A percentile compares a stretch with the other conserved stretches of the same genome.
phyloP scores from a whole-genome alignment of 768 basidiomycete genomes.

The Strobilomyces echinocephalus region DNA sequence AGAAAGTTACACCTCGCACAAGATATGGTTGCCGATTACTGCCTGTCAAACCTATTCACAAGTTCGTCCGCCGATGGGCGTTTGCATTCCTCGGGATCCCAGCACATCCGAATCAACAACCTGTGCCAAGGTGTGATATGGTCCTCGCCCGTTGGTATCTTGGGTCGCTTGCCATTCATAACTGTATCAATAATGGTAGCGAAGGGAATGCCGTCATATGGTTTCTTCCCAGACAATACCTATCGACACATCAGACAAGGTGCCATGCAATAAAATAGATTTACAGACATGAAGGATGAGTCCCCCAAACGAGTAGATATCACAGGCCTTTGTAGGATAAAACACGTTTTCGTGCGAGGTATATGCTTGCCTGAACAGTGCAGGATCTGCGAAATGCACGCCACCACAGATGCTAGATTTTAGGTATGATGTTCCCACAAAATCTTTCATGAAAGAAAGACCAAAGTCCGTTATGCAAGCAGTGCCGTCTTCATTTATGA shows the following conservation, averaged over 20 bases:
- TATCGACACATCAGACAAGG: conserved; percentile 9
- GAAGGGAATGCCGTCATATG: conserved; percentile 7
- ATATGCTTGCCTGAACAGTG: conserved; percentile 13
- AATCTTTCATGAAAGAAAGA: conserved; percentile 27
- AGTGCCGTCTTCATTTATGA: conserved; percentile 35
- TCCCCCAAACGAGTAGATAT: conserved; percentile 34
- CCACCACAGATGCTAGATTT: conserved; percentile 35
- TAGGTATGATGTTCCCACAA: conserved; percentile 25
- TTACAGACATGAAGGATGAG: conserved; percentile 29
- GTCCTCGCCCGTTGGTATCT: conserved; percentile 3
- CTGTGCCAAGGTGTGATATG: conserved; percentile 1
- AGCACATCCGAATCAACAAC: conserved; percentile 14
- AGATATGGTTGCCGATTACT: neutral
- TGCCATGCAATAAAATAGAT: neutral
- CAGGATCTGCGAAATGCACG: conserved; percentile 45
- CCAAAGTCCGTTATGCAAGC: conserved; percentile 51
- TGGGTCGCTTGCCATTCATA: conserved; percentile 9
- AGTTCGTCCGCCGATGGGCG: conserved; percentile 18
- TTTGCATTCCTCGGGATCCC: conserved; percentile 10
- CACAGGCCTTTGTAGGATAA: conserved; percentile 18
- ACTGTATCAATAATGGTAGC: neutral
- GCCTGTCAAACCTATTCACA: neutral
- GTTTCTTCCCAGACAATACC: conserved; percentile 20
- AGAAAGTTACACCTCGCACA: no score
- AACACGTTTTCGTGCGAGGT: neutral